Evolutionary conservation across 176 grass and related monocot species (phyloP).

Genomic region (Microstegium vimineum): DNA sequence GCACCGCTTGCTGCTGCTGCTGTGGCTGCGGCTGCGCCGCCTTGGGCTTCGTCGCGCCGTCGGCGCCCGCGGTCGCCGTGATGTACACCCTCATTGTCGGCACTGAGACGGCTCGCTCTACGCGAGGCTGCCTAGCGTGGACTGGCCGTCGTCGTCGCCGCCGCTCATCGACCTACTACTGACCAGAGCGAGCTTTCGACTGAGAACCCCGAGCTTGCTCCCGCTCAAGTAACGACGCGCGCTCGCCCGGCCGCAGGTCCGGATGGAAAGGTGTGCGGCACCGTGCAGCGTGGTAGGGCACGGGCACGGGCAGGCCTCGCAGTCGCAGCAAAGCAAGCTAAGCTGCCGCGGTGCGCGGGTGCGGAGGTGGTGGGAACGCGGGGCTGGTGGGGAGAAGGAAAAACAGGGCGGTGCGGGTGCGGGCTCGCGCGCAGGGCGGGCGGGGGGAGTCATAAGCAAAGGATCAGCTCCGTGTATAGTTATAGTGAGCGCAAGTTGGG

Average conservation of each 20-base stretch:
- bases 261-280: background rate
- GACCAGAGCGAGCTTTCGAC: background rate
- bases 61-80: slow-evolving; percentile 2
- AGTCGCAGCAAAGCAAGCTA: no score
- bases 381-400: background rate
- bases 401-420: background rate
- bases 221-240: background rate
- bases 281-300: background rate
- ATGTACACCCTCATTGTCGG: slow-evolving; percentile 57
- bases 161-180: slow-evolving; percentile 3
- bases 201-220: background rate
- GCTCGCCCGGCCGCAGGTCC: background rate
- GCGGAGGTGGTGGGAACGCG: background rate
- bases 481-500: background rate
- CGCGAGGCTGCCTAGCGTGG: background rate
- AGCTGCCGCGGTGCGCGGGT: background rate
- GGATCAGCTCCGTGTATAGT: background rate
- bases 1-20: slow-evolving; percentile 14
- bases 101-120: background rate
- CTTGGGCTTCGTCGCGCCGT: slow-evolving; percentile 28
- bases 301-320: no score
- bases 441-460: slow-evolving; percentile 1
- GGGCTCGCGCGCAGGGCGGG: background rate
- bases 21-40: background rate
- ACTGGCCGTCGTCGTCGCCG: background rate